Conservation (phyloP, 164 flowering plant species). For the Berberis vulgaris region DNA sequence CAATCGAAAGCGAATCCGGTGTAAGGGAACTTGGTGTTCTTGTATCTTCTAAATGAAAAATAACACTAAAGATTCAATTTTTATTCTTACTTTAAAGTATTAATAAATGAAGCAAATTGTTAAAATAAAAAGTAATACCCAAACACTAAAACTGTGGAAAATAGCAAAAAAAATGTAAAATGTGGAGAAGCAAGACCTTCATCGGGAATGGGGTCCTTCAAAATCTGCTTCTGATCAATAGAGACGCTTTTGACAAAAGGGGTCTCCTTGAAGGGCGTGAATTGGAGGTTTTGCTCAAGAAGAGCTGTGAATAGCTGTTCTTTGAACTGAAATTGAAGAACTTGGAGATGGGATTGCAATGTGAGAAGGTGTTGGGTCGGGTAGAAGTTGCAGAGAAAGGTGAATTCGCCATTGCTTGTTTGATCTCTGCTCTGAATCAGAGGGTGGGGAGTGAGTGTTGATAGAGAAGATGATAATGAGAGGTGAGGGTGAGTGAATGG, state of each 20-base stretch:
- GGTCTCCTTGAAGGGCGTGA: constrained; percentile 13
- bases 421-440: too few relatives aligned
- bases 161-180: neutral
- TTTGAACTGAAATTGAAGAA: constrained; percentile 15
- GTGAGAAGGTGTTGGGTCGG: constrained; percentile 7
- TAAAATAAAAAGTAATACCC: neutral
- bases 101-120: too few relatives aligned
- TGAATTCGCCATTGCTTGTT: constrained; percentile 22
- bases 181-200: constrained; percentile 15
- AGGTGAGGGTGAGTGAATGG: too few relatives aligned
- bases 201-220: constrained; percentile 14
- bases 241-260: constrained; percentile 28
- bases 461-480: too few relatives aligned
- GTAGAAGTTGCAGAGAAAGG: constrained; percentile 9
- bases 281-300: constrained; percentile 8
- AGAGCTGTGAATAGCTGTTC: constrained; percentile 3
- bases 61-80: too few relatives aligned
- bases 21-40: constrained; percentile 15
- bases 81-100: too few relatives aligned
- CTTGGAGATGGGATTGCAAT: constrained; percentile 17
- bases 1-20: constrained; percentile 56
- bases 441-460: neutral
- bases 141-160: neutral
- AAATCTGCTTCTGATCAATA: constrained; percentile 16
- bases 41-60: constrained; percentile 16